phyloP scores from a whole-genome alignment of 2,329 filamentous ascomycete species.

The Fusarium poae region DNA sequence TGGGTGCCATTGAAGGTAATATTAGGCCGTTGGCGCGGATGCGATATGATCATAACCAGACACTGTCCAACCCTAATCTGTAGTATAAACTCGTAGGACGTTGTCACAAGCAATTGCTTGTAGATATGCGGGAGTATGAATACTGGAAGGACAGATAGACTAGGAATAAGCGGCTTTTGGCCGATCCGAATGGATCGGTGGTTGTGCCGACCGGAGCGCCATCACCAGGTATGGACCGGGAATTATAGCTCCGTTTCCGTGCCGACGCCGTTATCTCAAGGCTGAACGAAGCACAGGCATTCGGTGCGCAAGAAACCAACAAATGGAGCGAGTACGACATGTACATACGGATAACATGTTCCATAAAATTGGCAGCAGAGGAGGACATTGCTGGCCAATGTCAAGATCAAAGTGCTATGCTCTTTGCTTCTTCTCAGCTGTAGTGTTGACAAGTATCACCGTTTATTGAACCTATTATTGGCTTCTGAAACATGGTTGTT shows the following conservation, averaged over 20 bases:
- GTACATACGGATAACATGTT: not conserved
- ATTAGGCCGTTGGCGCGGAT: not conserved
- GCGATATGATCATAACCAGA: not conserved
- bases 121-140: constrained; percentile 10
- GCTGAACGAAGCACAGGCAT: constrained; percentile 23
- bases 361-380: not conserved
- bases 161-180: not conserved
- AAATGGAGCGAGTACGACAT: constrained; percentile 5
- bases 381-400: not conserved
- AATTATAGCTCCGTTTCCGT: constrained; percentile 18
- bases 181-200: constrained; percentile 34
- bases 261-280: constrained; percentile 7
- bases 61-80: not conserved
- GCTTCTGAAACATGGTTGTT: not conserved
- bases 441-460: constrained; percentile 1
- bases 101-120: constrained; percentile 16
- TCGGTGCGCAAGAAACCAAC: constrained; percentile 10
- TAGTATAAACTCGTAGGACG: constrained; percentile 11
- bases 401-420: constrained; percentile 4
- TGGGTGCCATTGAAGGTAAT: not conserved
- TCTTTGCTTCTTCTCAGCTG: constrained; percentile 20
- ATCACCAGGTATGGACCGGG: constrained; percentile 19
- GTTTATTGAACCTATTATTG: not conserved
- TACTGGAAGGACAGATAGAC: constrained; percentile 2
- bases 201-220: constrained; percentile 19